Evolutionary conservation across 371 early-diverging fungal species (phyloP), one percentile per base, ranked within the genome.

Genomic region (Enterocytospora artemiae): DNA sequence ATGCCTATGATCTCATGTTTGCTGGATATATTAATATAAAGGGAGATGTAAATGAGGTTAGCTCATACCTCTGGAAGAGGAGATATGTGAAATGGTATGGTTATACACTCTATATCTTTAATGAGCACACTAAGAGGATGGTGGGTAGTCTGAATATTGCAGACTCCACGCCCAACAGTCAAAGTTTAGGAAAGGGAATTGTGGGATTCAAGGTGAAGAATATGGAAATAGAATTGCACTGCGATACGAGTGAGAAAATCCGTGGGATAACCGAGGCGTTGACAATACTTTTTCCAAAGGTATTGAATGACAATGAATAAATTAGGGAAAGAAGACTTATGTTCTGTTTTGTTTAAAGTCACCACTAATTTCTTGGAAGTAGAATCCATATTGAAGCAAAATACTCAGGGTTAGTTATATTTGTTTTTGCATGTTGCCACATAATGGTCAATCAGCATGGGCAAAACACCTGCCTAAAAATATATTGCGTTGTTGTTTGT

Each of bases 71-170:
- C 32, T 72, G 73, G 74, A 70, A 71, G 55, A 57, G 63, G 45
- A 70, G 69, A 55, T 68, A 62, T 57, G 59, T 74, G 5, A 55
- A 67, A 34, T 67, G 71, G 59, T 59, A 59, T 58, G 74, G 74
- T 34, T 70, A 67, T 49, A 55, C 32, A 28, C 49, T 74, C 16
- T 62, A 30, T 44, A 27, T 74, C 14, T 71, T 55, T 60, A 69
- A 74, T 59, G 74, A 59, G 33, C 36, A 58, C 25, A 68, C 60
- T 37, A 50, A 55, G 27, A 63, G 37, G 9, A 20, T 69, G 20
- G 25, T 67, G 43, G 61, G 63, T 0, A 46, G 44, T 22, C 30
- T 69, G 12, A 50, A 69, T 48, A n/a, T 72, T 24, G 22, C 67
- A 37, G 56, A 55, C 56, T 51, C 64, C 28, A 22, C 28, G 1